Evolutionary conservation across 192 early-diverging fungal species (phyloP).

Genomic region (Dispira parvispora): DNA sequence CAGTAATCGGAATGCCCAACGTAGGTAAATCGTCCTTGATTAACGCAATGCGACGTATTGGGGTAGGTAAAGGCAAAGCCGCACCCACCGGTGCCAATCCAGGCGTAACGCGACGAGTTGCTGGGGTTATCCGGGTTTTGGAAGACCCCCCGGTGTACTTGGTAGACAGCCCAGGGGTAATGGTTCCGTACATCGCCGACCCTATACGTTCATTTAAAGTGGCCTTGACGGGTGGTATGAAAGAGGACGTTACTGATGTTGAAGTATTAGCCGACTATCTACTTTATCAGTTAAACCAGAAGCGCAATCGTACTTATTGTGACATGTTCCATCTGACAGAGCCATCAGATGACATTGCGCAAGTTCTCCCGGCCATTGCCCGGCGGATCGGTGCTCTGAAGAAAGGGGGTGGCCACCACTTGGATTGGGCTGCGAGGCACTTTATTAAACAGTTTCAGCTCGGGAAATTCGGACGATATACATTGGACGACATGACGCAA

Average conservation of each 20-base stretch:
- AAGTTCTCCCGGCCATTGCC: constrained; percentile 46
- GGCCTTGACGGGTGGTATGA: constrained; percentile 77
- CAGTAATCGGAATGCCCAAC: constrained; percentile 96
- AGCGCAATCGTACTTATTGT: constrained; percentile 30
- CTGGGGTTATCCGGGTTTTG: constrained; percentile 51
- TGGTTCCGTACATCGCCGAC: constrained; percentile 71
- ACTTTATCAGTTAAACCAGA: constrained; percentile 64
- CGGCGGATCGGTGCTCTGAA: constrained; percentile 45
- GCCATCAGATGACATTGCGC: constrained; percentile 53
- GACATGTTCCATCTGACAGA: constrained; percentile 31
- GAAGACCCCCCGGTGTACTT: constrained; percentile 85
- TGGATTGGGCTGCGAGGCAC: constrained; percentile 44
- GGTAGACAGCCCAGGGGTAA: constrained; percentile 85
- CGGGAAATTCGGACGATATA: constrained; percentile 62
- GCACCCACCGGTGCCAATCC: constrained; percentile 69
- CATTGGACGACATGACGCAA: constrained; percentile 60
- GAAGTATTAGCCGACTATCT: constrained; percentile 81
- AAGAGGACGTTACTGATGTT: constrained; percentile 66
- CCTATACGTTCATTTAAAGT: constrained; percentile 77
- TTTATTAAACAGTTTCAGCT: constrained; percentile 67
- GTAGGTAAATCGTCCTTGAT: constrained; percentile 98
- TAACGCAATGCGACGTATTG: constrained; percentile 89
- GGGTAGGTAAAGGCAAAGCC: constrained; percentile 66
- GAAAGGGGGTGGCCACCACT: constrained; percentile 45
- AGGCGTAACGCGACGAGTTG: constrained; percentile 68